Conservation (phyloP, 805 yeast genomes). For the Pichia eremophila region DNA sequence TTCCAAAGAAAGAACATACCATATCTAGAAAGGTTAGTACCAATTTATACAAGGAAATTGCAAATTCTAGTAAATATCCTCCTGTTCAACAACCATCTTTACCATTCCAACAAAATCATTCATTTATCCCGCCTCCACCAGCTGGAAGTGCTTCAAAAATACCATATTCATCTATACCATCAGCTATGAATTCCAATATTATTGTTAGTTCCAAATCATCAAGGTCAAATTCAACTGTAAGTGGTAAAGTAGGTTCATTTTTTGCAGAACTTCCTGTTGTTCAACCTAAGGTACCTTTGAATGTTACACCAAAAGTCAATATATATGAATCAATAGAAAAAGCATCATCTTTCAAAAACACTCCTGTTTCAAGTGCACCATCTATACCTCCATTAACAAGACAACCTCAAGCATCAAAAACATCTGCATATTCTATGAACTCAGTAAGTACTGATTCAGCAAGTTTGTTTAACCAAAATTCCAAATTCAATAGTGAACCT, state of each 20-base stretch:
- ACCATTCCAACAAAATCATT: not conserved
- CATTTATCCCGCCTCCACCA: constrained; percentile 3
- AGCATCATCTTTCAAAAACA: constrained; percentile 14
- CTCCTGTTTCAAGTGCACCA: constrained; percentile 4
- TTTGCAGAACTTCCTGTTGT: constrained; percentile 50
- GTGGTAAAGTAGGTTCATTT: constrained; percentile 18
- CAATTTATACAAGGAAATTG: constrained; percentile 23
- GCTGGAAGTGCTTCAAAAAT: constrained; percentile 14
- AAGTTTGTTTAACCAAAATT: not conserved
- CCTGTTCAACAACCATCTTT: not conserved
- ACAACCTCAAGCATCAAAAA: constrained; percentile 3
- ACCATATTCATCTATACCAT: constrained; percentile 3
- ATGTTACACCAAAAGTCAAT: not conserved
- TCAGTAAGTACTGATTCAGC: not conserved
- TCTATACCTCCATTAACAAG: not conserved
- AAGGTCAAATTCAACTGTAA: constrained; percentile 1
- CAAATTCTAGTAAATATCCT: constrained; percentile 5
- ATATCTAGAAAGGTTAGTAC: constrained; percentile 29
- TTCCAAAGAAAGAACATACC: constrained; percentile 31
- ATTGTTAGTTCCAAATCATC: not conserved
- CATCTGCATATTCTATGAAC: too few relatives aligned
- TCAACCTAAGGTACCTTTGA: not conserved
- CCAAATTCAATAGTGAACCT: not conserved
- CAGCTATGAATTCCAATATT: not conserved
- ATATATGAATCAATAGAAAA: not conserved